These are phyloP conservation scores for Coemansia erecta DNA, from an alignment of 192 early-diverging fungal species.

Conservation along the genomic window DNA sequence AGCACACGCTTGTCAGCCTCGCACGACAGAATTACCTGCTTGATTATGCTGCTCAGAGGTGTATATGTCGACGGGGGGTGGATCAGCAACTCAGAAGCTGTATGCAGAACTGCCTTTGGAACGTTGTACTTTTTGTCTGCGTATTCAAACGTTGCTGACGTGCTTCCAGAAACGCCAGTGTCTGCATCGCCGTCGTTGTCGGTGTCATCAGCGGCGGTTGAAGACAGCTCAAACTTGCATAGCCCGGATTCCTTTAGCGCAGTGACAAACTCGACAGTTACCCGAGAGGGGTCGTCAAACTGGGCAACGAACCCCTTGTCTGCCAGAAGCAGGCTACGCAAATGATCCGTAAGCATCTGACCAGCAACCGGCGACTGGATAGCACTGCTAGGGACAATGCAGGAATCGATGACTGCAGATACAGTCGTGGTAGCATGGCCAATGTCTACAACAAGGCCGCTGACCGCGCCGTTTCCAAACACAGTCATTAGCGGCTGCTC, in stretches of 20 bases:
- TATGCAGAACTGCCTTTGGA: conserved; percentile 13
- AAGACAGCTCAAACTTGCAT: conserved; percentile 25
- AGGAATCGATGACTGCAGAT: conserved; percentile 76
- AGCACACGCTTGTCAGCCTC: conserved; percentile 71
- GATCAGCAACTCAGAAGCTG: conserved; percentile 65
- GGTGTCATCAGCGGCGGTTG: conserved; percentile 8
- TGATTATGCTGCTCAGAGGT: conserved; percentile 55
- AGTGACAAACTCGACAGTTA: conserved; percentile 57
- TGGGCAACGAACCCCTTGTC: conserved; percentile 49
- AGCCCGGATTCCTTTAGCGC: conserved; percentile 57
- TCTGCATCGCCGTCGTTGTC: conserved; percentile 11
- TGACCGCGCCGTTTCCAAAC: conserved; percentile 73
- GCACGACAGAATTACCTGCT: conserved; percentile 62
- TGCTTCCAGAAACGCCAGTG: conserved; percentile 19
- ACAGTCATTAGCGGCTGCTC: conserved; percentile 82
- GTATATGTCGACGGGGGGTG: conserved; percentile 56
- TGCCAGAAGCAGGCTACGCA: conserved; percentile 59
- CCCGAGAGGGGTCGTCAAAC: conserved; percentile 51
- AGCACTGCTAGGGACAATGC: conserved; percentile 59
- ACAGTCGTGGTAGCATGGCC: conserved; percentile 83
- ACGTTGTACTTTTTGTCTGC: conserved; percentile 55
- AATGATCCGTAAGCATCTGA: conserved; percentile 60
- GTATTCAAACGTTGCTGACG: conserved; percentile 54
- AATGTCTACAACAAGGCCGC: conserved; percentile 88
- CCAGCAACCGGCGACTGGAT: conserved; percentile 70